Conservation (phyloP, 2,329 filamentous ascomycete species). For the Colletotrichum spaethianum region DNA sequence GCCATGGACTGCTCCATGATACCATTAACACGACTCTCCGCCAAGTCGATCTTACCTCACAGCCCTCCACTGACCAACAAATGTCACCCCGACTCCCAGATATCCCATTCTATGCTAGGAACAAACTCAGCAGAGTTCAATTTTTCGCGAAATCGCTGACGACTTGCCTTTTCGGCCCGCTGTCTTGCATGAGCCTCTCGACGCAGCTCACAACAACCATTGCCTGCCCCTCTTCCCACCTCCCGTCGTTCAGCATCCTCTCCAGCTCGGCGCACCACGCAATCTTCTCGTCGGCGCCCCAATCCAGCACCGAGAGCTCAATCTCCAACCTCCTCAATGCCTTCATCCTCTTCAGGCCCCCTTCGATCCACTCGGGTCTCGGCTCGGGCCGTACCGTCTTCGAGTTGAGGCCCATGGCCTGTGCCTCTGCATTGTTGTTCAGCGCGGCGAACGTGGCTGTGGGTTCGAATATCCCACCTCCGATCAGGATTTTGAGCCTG, state of each 20-base stretch:
- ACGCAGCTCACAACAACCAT: slow-evolving; percentile 48
- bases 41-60: neutral
- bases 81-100: neutral
- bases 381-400: slow-evolving; percentile 32
- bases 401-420: slow-evolving; percentile 42
- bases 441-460: slow-evolving; percentile 29
- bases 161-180: slow-evolving; percentile 14
- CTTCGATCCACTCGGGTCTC: slow-evolving; percentile 48
- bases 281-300: slow-evolving; percentile 51
- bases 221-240: slow-evolving; percentile 25
- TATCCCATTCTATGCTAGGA: neutral
- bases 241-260: slow-evolving; percentile 45
- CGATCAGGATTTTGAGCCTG: slow-evolving; percentile 55
- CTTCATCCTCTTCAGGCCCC: slow-evolving; percentile 51
- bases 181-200: slow-evolving; percentile 37
- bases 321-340: slow-evolving; percentile 56
- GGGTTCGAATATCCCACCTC: slow-evolving; percentile 43
- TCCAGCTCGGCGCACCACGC: slow-evolving; percentile 53
- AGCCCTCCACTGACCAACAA: neutral
- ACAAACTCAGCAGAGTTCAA: neutral
- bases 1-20: neutral
- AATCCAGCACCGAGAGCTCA: slow-evolving; percentile 53
- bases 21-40: neutral
- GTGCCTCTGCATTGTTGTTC: slow-evolving; percentile 33
- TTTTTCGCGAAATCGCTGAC: neutral